phyloP scores from a whole-genome alignment of 2,329 filamentous ascomycete genomes.

The Alternaria gaisen region DNA sequence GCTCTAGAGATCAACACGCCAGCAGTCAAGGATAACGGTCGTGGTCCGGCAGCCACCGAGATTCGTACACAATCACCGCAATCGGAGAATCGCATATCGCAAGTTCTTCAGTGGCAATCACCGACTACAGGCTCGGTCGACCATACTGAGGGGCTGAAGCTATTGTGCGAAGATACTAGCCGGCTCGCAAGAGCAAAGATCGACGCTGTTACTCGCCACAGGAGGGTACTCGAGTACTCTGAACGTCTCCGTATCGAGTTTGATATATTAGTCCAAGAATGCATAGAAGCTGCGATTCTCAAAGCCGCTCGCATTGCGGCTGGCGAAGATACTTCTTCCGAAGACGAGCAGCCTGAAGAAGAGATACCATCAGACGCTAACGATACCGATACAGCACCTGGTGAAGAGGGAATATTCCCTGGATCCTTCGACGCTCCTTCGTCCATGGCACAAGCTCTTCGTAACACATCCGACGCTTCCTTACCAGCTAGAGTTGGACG shows the following conservation, averaged over 20 bases:
- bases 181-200: conserved; percentile 86
- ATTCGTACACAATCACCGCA: conserved; percentile 94
- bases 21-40: conserved; percentile 81
- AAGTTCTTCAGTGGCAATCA: conserved; percentile 96
- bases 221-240: conserved; percentile 92
- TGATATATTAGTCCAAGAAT: conserved; percentile 90
- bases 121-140: conserved; percentile 90
- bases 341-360: conserved; percentile 52
- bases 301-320: conserved; percentile 90
- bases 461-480: conserved; percentile 62
- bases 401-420: conserved; percentile 66
- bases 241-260: conserved; percentile 96
- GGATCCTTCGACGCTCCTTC: conserved; percentile 67
- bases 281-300: conserved; percentile 87
- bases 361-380: conserved; percentile 59
- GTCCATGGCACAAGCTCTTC: conserved; percentile 65
- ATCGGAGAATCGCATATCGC: conserved; percentile 92
- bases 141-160: conserved; percentile 87
- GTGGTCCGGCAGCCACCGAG: conserved; percentile 72
- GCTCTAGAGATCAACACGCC: conserved; percentile 94
- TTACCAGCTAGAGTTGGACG: conserved; percentile 57
- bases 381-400: conserved; percentile 48
- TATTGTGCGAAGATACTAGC: conserved; percentile 91
- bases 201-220: conserved; percentile 89
- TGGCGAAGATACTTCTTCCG: conserved; percentile 83